These are phyloP conservation scores for Solanum hybrid DNA, from an alignment of 305 asterid genomes.

Conservation along the genomic window DNA sequence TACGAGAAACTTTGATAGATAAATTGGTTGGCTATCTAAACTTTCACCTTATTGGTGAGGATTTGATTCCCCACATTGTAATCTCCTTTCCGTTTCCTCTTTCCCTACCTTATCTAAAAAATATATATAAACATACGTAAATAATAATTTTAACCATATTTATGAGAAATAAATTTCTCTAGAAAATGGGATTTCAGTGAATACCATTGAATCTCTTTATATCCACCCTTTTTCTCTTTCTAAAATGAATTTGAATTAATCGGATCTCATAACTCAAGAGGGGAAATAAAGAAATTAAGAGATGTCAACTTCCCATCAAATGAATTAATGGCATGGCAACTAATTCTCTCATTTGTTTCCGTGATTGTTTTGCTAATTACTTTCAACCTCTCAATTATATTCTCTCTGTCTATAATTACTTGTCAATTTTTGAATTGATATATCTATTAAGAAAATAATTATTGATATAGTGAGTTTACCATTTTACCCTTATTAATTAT, in stretches of 20 bases:
- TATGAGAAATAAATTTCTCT: not conserved
- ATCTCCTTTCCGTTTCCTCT: not conserved
- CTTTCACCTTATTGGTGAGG: not conserved
- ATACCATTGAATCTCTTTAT: not conserved
- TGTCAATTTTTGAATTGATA: too few relatives aligned
- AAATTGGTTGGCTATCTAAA: not conserved
- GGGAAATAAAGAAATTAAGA: not conserved
- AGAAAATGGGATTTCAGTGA: not conserved
- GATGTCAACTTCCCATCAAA: not conserved
- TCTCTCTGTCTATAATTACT: too few relatives aligned
- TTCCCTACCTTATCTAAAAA: too few relatives aligned
- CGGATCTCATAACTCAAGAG: not conserved
- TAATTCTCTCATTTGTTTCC: not conserved
- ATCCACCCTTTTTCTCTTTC: not conserved
- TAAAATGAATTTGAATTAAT: not conserved
- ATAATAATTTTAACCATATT: not conserved
- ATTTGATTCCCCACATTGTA: not conserved
- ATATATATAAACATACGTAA: not conserved
- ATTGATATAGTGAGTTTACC: too few relatives aligned
- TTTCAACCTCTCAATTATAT: not conserved
- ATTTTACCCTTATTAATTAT: too few relatives aligned
- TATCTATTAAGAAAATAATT: too few relatives aligned
- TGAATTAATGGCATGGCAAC: not conserved
- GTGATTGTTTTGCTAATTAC: not conserved
- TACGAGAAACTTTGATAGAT: too few relatives aligned